Base-by-base conservation (phyloP, 768 basidiomycete species). In the Termitomyces sp. region DNA sequence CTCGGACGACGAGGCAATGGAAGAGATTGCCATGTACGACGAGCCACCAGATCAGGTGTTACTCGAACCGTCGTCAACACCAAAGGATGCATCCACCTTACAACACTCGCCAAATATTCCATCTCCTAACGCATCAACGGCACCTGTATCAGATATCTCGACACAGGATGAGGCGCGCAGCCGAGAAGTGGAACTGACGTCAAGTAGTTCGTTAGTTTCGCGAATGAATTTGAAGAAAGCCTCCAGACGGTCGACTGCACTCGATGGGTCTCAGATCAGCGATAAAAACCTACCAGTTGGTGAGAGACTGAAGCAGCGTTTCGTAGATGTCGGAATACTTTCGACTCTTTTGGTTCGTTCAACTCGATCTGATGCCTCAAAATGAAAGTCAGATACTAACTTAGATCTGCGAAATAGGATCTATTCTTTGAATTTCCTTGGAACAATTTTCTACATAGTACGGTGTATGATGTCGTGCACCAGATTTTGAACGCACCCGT, bases 391-490 rank as follows among this genome's bases (percentile, higher is more conserved):
- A 23, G 17, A 28, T 14, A 11, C 37, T 51, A 25, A 51, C 25
- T 28, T 39, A 2, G 3, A 14, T n/a, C 6, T 14, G 17, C 7
- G 27, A 48, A 44, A 23, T 63, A 96, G 94, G 91, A 95, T 63
- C 78, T 98, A 37, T 98, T 98, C 77, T 98, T 98, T 68, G 87
- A 89, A 58, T 97, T 88, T 65, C 94, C 95, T 0, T 93, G 91
- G 88, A 98, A 99, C 72, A 98, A 98, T 68, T 98, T 98, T 69
- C 73, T 98, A 30, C 97, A 99, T 68, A 94, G 91, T 64, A 88
- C 94, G 30, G 93, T 97, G 17, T 98, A 98, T 67, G 97, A 99
- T 68, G 76, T 97, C 56, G 78, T 98, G 1, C 97, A 98, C 67
- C 97, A 98, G 69, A 87, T 98, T 44, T 79, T 99, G 54, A 95